These are phyloP conservation scores for Schwanniomyces sp. DNA, from an alignment of 805 yeast species.

Conservation along the genomic window DNA sequence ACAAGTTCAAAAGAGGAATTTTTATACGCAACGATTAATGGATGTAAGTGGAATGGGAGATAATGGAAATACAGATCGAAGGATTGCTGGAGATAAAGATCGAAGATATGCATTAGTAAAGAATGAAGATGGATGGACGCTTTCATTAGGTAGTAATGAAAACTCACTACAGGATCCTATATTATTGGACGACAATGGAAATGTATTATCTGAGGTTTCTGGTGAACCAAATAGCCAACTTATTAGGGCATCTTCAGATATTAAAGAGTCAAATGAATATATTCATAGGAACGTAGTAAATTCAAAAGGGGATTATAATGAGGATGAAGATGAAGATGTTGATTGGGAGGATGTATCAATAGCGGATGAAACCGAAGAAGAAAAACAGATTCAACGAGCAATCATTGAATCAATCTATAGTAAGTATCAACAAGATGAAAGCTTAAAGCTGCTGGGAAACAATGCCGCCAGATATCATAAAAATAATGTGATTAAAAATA, in stretches of 20 bases:
- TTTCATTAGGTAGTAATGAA: slow-evolving; percentile 55
- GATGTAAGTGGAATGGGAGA: slow-evolving; percentile 78
- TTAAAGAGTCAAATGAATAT: not conserved
- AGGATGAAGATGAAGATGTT: slow-evolving; percentile 35
- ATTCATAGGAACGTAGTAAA: not conserved
- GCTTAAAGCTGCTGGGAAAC: not conserved
- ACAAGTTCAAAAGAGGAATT: slow-evolving; percentile 90
- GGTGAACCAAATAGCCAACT: not conserved
- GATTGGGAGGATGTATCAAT: slow-evolving; percentile 76
- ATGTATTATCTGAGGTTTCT: not conserved
- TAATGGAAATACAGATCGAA: slow-evolving; percentile 45
- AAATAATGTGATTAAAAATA: not conserved
- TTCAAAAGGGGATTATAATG: not conserved
- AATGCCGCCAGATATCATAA: no score
- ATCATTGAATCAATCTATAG: slow-evolving; percentile 38
- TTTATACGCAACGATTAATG: slow-evolving; percentile 83
- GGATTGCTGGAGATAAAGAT: slow-evolving; percentile 84
- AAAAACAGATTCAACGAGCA: slow-evolving; percentile 24
- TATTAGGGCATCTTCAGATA: slow-evolving; percentile 1
- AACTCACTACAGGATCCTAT: slow-evolving; percentile 47
- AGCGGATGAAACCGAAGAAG: slow-evolving; percentile 27
- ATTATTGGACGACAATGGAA: slow-evolving; percentile 44
- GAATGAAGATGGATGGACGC: slow-evolving; percentile 81
- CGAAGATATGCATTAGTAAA: slow-evolving; percentile 71
- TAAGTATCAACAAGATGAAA: slow-evolving; percentile 17